Conservation (phyloP, 2,329 filamentous ascomycete genomes). For the Xylariaceae sp. region DNA sequence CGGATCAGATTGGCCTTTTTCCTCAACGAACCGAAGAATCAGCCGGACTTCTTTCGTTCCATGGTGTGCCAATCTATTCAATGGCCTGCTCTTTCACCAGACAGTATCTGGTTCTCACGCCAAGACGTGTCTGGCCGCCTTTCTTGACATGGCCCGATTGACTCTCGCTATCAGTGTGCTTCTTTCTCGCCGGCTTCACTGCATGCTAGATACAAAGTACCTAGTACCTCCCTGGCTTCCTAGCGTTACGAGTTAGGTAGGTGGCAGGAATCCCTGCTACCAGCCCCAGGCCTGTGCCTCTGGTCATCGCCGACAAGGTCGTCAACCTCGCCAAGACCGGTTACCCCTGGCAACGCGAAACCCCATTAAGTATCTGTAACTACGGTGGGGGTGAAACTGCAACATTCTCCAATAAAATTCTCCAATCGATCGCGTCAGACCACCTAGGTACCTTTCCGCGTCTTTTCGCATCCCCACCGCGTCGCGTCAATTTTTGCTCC, state of each 20-base stretch:
- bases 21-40: neutral
- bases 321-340: conserved; percentile 7
- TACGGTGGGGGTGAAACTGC: conserved; percentile 4
- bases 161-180: neutral
- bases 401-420: neutral
- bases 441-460: neutral
- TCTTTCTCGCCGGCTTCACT: neutral
- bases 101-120: neutral
- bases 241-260: too few species aligned
- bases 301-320: conserved; percentile 9
- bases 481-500: conserved; percentile 7
- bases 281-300: neutral
- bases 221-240: neutral
- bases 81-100: neutral
- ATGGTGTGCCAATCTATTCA: neutral
- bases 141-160: neutral
- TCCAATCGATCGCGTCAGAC: conserved; percentile 1
- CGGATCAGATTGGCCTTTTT: neutral
- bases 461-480: neutral
- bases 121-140: neutral
- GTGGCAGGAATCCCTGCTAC: neutral
- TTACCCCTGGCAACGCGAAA: conserved; percentile 1
- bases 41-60: neutral
- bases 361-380: conserved; percentile 6
- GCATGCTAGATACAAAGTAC: neutral